Percentiles rank a stretch among this genome's conserved stretches.
Conservation (phyloP, 805 yeast genomes). For the Candida sanyiensis region DNA sequence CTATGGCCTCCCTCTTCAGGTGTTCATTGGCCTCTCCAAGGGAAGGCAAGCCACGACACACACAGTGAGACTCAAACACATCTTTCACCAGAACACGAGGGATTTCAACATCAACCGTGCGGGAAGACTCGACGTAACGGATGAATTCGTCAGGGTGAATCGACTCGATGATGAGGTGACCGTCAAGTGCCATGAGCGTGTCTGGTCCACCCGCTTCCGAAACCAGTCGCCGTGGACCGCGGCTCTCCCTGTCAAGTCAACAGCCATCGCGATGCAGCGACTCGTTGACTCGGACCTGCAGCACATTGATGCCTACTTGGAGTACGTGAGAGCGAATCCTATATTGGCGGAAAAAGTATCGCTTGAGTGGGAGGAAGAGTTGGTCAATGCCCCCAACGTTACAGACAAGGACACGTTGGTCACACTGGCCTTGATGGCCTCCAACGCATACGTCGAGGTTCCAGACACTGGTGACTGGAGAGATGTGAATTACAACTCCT, state of each 20-base stretch:
- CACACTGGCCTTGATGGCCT: conserved; percentile 75
- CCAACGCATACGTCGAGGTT: conserved; percentile 80
- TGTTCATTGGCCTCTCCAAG: neutral
- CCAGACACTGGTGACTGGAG: conserved; percentile 86
- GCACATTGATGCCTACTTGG: conserved; percentile 59
- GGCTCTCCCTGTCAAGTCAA: conserved; percentile 26
- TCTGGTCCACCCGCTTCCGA: conserved; percentile 19
- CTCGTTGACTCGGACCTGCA: conserved; percentile 48
- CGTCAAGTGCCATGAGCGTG: conserved; percentile 11
- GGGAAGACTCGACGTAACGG: conserved; percentile 46
- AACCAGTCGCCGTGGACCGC: conserved; percentile 37
- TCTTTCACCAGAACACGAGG: conserved; percentile 57
- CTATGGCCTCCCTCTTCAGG: neutral
- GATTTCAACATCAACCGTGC: conserved; percentile 34
- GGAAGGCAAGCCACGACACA: conserved; percentile 1
- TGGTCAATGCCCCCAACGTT: conserved; percentile 63
- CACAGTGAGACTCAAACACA: conserved; percentile 42
- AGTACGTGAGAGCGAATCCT: conserved; percentile 40
- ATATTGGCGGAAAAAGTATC: conserved; percentile 32
- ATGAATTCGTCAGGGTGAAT: conserved; percentile 28
- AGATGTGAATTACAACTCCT: conserved; percentile 60
- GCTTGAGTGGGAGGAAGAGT: conserved; percentile 62
- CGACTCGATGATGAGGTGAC: conserved; percentile 7
- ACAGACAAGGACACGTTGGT: conserved; percentile 69
- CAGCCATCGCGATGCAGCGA: conserved; percentile 29